Base-by-base conservation (phyloP, 2,329 filamentous ascomycete genomes). In the Tolypocladium ovalisporum region DNA sequence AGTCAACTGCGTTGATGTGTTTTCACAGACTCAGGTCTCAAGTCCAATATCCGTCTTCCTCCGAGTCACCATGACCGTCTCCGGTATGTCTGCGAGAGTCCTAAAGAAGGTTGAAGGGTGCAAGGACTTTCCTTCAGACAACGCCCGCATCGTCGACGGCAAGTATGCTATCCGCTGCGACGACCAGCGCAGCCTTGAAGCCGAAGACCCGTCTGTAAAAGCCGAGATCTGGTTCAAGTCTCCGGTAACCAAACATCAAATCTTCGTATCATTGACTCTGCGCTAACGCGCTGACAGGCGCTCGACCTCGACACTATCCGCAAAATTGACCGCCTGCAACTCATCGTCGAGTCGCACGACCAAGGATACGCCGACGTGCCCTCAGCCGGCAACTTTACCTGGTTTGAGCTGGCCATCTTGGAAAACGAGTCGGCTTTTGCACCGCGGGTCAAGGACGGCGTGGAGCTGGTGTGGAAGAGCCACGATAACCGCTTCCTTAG, bases 281-380 rank as follows among this genome's bases (percentile, higher is more conserved):
- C 2, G 17, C 47, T 51, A 3, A 51, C 47, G 19, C 3, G 34
- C 17, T 5, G 3, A 17, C n/a, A 54, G 52, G 52, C 52, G 13
- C 35, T 54, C 15, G 36, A 40, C 52, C 24, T 32, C 27, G 36
- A n/a, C 17, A 54, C 52, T 12, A 40, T 54, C 27, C 52, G 17
- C 52, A 54, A 40, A 17, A 54, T 54, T 8, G 24, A n/a, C 52
- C 24, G 54, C 37, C 12, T 58, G 39, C n/a, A 63, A 62, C 54
- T 61, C 42, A 36, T 56, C 24, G 56, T 57, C 10, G 58, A 61
- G 37, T 60, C 60, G 34, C 60, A 58, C 40, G 60, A 61, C 40
- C 60, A 60, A 13, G 58, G 58, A 2, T 24, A 4, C 19, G 29
- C 36, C 34, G 47, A 49, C 17, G 54, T 54, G 12, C 5, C 37